Evolutionary conservation across 768 basidiomycete species (phyloP).

Genomic region (Agrocybe chaxingu): DNA sequence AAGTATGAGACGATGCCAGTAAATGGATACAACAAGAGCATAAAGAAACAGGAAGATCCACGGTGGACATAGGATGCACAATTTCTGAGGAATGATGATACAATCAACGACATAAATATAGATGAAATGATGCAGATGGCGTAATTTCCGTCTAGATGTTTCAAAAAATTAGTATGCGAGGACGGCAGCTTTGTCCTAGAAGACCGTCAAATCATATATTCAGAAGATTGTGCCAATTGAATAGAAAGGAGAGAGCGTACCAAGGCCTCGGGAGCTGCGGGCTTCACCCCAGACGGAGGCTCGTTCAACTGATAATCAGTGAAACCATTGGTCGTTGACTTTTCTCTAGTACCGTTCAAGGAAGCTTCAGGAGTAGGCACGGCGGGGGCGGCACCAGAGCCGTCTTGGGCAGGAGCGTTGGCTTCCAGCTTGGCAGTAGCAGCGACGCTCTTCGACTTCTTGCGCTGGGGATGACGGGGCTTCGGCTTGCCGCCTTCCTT

Average conservation of each 20-base stretch:
- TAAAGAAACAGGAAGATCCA: not conserved
- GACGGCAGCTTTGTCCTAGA: not conserved
- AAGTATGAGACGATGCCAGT: not conserved
- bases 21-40: not conserved
- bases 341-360: not conserved
- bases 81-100: too few relatives aligned
- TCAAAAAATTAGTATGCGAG: not conserved
- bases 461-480: not conserved
- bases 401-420: not conserved
- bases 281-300: conserved; percentile 7
- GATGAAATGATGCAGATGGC: not conserved
- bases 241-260: not conserved
- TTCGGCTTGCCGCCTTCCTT: not conserved
- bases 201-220: not conserved
- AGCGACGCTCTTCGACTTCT: not conserved
- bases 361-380: not conserved
- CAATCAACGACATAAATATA: not conserved
- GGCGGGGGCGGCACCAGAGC: not conserved
- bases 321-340: conserved; percentile 1
- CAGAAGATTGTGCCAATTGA: not conserved
- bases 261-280: not conserved
- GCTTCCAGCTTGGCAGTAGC: not conserved
- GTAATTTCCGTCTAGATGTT: too few relatives aligned
- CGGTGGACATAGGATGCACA: not conserved
- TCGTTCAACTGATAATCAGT: conserved; percentile 15